Conservation (phyloP, 2,329 filamentous ascomycete genomes). For the Aspergillus tamarii region DNA sequence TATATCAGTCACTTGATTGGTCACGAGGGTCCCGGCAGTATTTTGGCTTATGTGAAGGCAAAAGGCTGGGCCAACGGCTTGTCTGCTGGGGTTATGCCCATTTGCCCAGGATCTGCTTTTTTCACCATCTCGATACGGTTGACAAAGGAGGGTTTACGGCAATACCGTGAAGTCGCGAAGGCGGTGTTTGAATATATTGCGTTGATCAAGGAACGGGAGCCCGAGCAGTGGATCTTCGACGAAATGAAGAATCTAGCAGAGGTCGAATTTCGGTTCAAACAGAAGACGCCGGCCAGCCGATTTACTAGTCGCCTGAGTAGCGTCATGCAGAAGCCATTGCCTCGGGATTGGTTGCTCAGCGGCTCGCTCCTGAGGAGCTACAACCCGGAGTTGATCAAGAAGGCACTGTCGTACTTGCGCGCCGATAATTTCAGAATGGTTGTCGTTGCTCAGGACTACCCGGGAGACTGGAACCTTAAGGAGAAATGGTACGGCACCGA, state of each 20-base stretch:
- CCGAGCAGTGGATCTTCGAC: constrained; percentile 90
- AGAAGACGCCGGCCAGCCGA: constrained; percentile 85
- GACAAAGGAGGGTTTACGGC: constrained; percentile 80
- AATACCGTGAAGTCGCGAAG: constrained; percentile 81
- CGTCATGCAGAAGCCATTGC: constrained; percentile 88
- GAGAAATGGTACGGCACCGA: constrained; percentile 99
- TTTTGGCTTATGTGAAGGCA: constrained; percentile 84
- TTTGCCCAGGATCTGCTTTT: constrained; percentile 79
- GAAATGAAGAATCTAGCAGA: constrained; percentile 90
- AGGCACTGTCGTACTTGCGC: constrained; percentile 72
- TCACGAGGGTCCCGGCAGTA: constrained; percentile 89
- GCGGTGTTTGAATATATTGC: constrained; percentile 90
- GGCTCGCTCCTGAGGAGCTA: constrained; percentile 79
- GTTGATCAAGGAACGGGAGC: constrained; percentile 76
- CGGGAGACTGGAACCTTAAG: constrained; percentile 81
- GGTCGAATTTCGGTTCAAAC: constrained; percentile 91
- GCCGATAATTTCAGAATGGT: constrained; percentile 89
- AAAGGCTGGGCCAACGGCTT: constrained; percentile 89
- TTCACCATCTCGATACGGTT: constrained; percentile 79
- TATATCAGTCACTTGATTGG: constrained; percentile 90
- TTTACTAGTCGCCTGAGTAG: constrained; percentile 85
- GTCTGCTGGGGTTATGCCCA: constrained; percentile 72
- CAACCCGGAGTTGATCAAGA: constrained; percentile 73
- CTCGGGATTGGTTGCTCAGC: constrained; percentile 85
- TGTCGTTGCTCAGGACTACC: constrained; percentile 80